Evolutionary conservation across 805 yeast genomes (phyloP).

Genomic region (Starmerella asiatica): DNA sequence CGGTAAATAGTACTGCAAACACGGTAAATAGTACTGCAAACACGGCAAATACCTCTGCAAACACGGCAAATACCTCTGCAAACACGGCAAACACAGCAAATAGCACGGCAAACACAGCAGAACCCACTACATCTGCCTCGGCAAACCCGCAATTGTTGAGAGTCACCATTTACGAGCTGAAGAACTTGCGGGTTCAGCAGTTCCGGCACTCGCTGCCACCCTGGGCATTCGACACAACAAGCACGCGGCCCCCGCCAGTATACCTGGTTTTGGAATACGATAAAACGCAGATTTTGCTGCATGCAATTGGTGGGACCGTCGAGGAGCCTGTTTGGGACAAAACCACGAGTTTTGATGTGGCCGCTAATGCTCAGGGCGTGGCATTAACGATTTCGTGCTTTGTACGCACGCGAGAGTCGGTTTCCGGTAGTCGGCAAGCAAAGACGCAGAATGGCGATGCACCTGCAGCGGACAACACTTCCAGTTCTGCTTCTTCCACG

Average conservation of each 20-base stretch:
- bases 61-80: background rate
- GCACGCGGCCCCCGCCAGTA: slow-evolving; percentile 47
- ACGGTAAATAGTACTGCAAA: slow-evolving; percentile 4
- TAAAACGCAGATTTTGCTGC: slow-evolving; percentile 79
- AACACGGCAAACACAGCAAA: background rate
- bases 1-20: slow-evolving; percentile 11
- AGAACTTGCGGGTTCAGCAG: slow-evolving; percentile 30
- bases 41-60: background rate
- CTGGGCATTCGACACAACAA: slow-evolving; percentile 30
- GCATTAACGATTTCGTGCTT: slow-evolving; percentile 64
- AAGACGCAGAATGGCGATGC: slow-evolving; percentile 33
- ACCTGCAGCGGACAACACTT: slow-evolving; percentile 48
- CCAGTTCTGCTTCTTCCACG: no score
- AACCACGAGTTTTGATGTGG: slow-evolving; percentile 82
- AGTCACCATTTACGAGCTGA: slow-evolving; percentile 35
- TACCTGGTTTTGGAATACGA: slow-evolving; percentile 88
- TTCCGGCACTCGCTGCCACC: slow-evolving; percentile 25
- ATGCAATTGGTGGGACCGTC: slow-evolving; percentile 73
- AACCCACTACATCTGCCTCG: background rate
- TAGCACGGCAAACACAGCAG: background rate
- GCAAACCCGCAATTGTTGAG: slow-evolving; percentile 32
- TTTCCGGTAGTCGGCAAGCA: slow-evolving; percentile 18
- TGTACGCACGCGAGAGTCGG: slow-evolving; percentile 41
- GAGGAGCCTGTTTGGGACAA: slow-evolving; percentile 72
- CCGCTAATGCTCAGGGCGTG: slow-evolving; percentile 35